Evolutionary conservation across 1,139 yeast species (phyloP).

Genomic region (Ogataea hybrid): DNA sequence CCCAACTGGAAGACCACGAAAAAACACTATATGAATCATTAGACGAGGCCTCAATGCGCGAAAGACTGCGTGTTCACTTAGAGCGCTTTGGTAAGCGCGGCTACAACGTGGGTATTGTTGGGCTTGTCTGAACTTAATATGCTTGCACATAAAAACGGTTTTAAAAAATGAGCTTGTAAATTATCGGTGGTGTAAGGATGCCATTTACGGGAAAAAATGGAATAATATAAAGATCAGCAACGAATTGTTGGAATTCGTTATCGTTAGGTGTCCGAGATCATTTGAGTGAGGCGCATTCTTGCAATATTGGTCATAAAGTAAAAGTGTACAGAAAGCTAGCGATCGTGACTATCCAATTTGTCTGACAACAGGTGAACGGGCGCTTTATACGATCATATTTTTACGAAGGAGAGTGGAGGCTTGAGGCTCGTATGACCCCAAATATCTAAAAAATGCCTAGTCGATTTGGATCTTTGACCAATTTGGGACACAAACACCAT

Average conservation of each 20-base stretch:
- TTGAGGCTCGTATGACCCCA: too few species aligned
- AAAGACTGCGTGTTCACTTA: conserved; percentile 14
- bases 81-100: conserved; percentile 11
- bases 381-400: too few species aligned
- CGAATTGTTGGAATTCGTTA: conserved; percentile 3
- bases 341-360: too few species aligned
- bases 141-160: neutral
- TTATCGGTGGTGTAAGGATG: conserved; percentile 9
- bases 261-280: conserved; percentile 1
- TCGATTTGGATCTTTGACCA: too few species aligned
- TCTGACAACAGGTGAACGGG: too few species aligned
- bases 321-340: too few species aligned
- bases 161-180: too few species aligned
- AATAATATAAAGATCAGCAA: conserved; percentile 6
- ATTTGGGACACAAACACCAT: too few species aligned
- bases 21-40: conserved; percentile 13
- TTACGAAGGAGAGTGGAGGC: too few species aligned
- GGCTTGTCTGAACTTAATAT: conserved; percentile 2
- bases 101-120: conserved; percentile 19
- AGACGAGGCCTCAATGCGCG: conserved; percentile 16
- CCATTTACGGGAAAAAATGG: conserved; percentile 13
- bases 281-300: neutral
- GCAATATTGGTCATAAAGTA: neutral
- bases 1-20: conserved; percentile 2
- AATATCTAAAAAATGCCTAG: too few species aligned